Evolutionary conservation across 495 filamentous ascomycete genomes (phyloP).

Genomic region (Trichodelitschia bisporula): DNA sequence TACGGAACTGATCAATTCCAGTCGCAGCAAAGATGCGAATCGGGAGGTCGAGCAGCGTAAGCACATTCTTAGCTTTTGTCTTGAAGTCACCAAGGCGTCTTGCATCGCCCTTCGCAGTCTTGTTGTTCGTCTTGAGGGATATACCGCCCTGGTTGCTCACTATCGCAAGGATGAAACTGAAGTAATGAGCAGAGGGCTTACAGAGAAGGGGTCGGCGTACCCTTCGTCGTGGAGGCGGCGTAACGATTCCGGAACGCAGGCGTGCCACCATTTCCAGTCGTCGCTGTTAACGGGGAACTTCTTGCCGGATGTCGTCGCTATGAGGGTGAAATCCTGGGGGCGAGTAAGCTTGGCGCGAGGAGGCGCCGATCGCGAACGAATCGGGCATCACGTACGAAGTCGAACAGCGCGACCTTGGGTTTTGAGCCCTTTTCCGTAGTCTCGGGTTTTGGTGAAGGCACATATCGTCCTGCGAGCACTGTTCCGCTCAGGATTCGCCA

Average conservation of each 20-base stretch:
- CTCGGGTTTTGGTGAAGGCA: constrained; percentile 13
- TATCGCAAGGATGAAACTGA: constrained; percentile 1
- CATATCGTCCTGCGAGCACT: constrained; percentile 53
- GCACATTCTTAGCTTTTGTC: constrained; percentile 40
- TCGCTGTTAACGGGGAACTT: constrained; percentile 38
- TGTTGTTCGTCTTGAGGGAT: constrained; percentile 48
- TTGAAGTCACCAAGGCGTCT: constrained; percentile 55
- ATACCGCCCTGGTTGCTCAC: constrained; percentile 76
- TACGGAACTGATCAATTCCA: constrained; percentile 52
- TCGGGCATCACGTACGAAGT: constrained; percentile 33
- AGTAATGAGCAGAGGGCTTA: constrained; percentile 1
- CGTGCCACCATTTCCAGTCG: constrained; percentile 95
- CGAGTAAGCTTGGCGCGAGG: too few species aligned
- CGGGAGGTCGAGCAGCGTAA: constrained; percentile 51
- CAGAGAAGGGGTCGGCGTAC: constrained; percentile 16
- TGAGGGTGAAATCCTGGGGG: constrained; percentile 76
- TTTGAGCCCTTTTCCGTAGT: constrained; percentile 7
- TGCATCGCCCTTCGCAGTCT: constrained; percentile 35
- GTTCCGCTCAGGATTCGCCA: constrained; percentile 49
- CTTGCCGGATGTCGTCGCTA: constrained; percentile 57
- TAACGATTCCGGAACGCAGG: constrained; percentile 37
- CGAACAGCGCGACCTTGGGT: constrained; percentile 64
- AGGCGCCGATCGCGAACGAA: constrained; percentile 1
- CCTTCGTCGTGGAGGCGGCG: constrained; percentile 43
- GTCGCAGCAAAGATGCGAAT: constrained; percentile 70